Evolutionary conservation across 2,329 filamentous ascomycete genomes (phyloP).

Genomic region (Aaosphaeria arxii): DNA sequence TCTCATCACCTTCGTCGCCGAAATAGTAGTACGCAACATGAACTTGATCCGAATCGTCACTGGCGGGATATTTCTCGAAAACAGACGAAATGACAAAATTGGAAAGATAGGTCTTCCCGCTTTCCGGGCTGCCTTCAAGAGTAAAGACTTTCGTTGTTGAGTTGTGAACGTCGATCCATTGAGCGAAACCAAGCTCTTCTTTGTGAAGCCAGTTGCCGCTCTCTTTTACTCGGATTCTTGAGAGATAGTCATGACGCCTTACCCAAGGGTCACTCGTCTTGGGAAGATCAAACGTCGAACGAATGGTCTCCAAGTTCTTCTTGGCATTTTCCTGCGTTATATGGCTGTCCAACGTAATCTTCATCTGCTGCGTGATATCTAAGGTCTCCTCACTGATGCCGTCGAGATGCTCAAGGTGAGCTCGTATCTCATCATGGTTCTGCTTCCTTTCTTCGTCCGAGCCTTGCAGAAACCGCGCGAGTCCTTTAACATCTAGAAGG

Average conservation of each 20-base stretch:
- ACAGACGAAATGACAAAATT: constrained; percentile 2
- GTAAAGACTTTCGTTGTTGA: constrained; percentile 1
- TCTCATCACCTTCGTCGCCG: constrained; percentile 3
- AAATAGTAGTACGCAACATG: constrained; percentile 14
- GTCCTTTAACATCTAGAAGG: constrained; percentile 4
- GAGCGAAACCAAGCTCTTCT: no score
- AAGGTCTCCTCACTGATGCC: constrained; percentile 3
- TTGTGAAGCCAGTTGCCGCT: no score
- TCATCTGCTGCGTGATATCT: constrained; percentile 6
- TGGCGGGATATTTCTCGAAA: constrained; percentile 1
- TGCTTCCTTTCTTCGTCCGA: constrained; percentile 3
- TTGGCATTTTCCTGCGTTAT: constrained; percentile 6
- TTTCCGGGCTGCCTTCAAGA: constrained; percentile 1
- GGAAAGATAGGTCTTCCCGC: constrained; percentile 2
- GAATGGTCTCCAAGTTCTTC: neutral
- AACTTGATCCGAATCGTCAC: neutral
- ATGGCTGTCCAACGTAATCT: constrained; percentile 5
- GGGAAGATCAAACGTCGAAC: no score
- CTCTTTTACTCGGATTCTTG: no score
- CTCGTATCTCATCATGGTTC: constrained; percentile 1
- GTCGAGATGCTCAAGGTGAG: constrained; percentile 1
- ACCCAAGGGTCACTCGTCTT: no score
- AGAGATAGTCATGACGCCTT: neutral
- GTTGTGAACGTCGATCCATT: neutral
- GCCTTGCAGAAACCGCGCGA: constrained; percentile 2